A percentile compares a stretch with the other conserved stretches of the same genome.
Conservation (phyloP, 129 eudicot species). For the sunflower (Helianthus annuus) region DNA sequence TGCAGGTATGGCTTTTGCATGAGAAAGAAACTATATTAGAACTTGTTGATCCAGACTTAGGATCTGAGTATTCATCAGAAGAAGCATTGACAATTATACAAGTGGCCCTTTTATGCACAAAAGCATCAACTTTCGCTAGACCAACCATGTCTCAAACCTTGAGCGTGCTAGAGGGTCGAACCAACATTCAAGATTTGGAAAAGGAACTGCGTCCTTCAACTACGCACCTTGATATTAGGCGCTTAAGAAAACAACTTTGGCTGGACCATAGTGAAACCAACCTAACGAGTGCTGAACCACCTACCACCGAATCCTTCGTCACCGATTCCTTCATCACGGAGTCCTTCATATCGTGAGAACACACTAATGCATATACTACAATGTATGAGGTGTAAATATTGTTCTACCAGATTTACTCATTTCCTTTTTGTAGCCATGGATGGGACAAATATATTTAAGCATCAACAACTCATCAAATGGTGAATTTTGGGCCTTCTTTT, state of each 20-base stretch:
- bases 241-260: conserved; percentile 74
- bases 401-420: no score
- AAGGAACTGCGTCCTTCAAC: conserved; percentile 61
- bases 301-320: conserved; percentile 37
- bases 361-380: no score
- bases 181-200: conserved; percentile 54
- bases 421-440: no score
- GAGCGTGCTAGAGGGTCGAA: conserved; percentile 79
- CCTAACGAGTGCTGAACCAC: conserved; percentile 33
- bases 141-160: conserved; percentile 73
- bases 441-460: no score
- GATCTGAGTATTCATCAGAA: conserved; percentile 62
- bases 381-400: no score
- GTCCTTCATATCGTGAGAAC: no score
- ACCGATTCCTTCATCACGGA: no score
- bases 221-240: conserved; percentile 36
- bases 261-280: conserved; percentile 46
- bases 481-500: no score
- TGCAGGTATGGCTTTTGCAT: conserved; percentile 69
- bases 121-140: conserved; percentile 67
- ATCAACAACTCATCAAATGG: no score
- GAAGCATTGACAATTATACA: conserved; percentile 65
- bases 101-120: conserved; percentile 70
- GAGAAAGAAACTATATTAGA: conserved; percentile 65
- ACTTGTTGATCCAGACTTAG: conserved; percentile 74